These are phyloP conservation scores for Pholiota conissans DNA, from an alignment of 768 basidiomycete species.

Conservation along the genomic window DNA sequence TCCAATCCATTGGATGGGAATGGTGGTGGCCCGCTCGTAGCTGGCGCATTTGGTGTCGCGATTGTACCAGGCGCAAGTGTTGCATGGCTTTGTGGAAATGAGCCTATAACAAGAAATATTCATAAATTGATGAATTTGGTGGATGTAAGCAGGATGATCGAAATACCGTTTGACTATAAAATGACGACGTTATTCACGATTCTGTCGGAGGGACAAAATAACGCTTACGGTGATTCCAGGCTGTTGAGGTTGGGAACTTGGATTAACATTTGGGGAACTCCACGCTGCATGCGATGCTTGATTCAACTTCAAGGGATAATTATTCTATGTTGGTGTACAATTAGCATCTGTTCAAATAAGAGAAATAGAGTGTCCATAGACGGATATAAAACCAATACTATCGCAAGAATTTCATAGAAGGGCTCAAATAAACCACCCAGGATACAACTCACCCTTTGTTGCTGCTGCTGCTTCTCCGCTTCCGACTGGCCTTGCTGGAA, in stretches of 20 bases:
- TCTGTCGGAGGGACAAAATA: background rate
- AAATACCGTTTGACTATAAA: conserved; percentile 27
- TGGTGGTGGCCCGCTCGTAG: conserved; percentile 28
- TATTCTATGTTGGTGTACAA: conserved; percentile 39
- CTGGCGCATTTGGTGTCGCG: conserved; percentile 24
- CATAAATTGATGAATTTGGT: conserved; percentile 14
- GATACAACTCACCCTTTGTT: conserved; percentile 53
- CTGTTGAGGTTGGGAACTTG: conserved; percentile 36
- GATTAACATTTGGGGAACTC: conserved; percentile 57
- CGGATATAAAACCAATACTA: background rate
- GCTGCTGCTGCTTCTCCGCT: conserved; percentile 57
- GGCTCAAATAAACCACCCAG: background rate
- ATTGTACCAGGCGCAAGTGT: conserved; percentile 28
- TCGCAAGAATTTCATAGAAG: background rate
- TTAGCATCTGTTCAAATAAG: conserved; percentile 12
- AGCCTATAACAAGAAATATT: conserved; percentile 13
- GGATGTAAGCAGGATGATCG: conserved; percentile 1
- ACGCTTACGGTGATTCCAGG: conserved; percentile 16
- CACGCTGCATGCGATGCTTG: conserved; percentile 63
- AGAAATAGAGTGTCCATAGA: conserved; percentile 8
- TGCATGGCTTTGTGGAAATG: conserved; percentile 23
- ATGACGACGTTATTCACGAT: conserved; percentile 8
- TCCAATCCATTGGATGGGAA: conserved; percentile 39
- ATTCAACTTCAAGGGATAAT: conserved; percentile 64
- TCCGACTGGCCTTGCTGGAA: conserved; percentile 63